Percentiles rank a stretch among this genome's conserved stretches.
These are phyloP conservation scores for Penicillium sp. DNA, from an alignment of 2,329 filamentous ascomycete genomes.

Conservation along the genomic window DNA sequence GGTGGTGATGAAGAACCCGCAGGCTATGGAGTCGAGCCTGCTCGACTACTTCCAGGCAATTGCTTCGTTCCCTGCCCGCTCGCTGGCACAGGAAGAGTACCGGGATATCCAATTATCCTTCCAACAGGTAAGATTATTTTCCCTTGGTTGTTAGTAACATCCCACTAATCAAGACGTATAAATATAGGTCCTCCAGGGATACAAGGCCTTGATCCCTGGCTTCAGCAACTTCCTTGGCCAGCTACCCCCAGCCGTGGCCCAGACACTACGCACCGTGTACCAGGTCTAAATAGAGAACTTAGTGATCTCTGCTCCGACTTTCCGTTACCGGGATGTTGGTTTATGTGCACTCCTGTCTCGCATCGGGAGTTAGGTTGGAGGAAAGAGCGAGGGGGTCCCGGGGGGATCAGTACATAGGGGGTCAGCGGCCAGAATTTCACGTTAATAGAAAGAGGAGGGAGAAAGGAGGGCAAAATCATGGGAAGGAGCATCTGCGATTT, in stretches of 20 bases:
- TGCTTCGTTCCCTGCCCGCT: slow-evolving; percentile 64
- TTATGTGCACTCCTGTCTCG: background rate
- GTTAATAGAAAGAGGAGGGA: slow-evolving; percentile 8
- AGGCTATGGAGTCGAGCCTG: slow-evolving; percentile 85
- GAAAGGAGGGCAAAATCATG: slow-evolving; percentile 2
- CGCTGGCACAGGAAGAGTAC: slow-evolving; percentile 59
- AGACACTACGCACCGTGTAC: slow-evolving; percentile 44
- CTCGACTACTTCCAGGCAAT: slow-evolving; percentile 80
- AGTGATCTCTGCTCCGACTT: background rate
- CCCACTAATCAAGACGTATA: background rate
- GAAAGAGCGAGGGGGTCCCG: background rate
- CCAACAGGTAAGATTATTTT: slow-evolving; percentile 62
- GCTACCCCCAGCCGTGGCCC: slow-evolving; percentile 38
- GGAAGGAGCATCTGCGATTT: slow-evolving; percentile 13
- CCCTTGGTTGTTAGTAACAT: background rate
- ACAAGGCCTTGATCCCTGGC: slow-evolving; percentile 48
- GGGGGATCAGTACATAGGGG: background rate
- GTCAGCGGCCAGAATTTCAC: background rate
- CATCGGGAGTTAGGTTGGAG: background rate
- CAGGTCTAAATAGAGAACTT: slow-evolving; percentile 34
- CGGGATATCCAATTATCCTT: slow-evolving; percentile 67
- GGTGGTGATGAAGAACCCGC: slow-evolving; percentile 79
- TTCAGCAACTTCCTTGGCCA: slow-evolving; percentile 47
- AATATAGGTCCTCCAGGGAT: slow-evolving; percentile 44
- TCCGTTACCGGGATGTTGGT: background rate